Conservation (phyloP, 148 eudicot species). For the Polygonum maritimum region DNA sequence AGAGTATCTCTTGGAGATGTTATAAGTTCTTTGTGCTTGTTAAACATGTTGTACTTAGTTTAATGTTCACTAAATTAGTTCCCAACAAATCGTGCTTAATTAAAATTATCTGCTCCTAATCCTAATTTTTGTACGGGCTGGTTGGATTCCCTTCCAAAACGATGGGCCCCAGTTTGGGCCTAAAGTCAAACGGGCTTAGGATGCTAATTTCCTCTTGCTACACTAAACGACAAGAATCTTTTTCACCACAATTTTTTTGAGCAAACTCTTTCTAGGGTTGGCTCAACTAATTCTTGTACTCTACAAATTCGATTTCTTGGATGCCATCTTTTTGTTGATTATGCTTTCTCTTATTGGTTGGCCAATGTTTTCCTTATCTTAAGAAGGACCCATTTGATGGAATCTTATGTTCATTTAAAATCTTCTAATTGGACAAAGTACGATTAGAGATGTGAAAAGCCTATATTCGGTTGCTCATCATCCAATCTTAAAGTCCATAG, state of each 20-base stretch:
- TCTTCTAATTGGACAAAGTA: background rate
- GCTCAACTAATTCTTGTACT: background rate
- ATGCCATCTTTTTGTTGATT: background rate
- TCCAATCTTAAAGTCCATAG: background rate
- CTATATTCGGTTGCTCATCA: background rate
- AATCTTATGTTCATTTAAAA: background rate
- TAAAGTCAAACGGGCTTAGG: background rate
- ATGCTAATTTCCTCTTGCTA: background rate
- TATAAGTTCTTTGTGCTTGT: too few species aligned
- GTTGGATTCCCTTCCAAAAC: background rate
- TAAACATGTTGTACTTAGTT: too few species aligned
- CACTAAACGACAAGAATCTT: conserved; percentile 5
- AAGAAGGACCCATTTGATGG: background rate
- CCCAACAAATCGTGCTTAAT: too few species aligned
- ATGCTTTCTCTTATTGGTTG: background rate
- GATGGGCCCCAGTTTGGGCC: background rate
- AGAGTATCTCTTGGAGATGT: too few species aligned
- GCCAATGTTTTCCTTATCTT: background rate
- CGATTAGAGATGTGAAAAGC: background rate
- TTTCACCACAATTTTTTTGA: background rate
- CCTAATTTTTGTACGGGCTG: background rate
- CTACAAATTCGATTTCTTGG: background rate
- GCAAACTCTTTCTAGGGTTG: background rate
- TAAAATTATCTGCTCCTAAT: too few species aligned
- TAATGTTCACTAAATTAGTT: too few species aligned